Evolutionary conservation across 176 grass and related monocot species (phyloP).

Genomic region (Hordeum marinum): DNA sequence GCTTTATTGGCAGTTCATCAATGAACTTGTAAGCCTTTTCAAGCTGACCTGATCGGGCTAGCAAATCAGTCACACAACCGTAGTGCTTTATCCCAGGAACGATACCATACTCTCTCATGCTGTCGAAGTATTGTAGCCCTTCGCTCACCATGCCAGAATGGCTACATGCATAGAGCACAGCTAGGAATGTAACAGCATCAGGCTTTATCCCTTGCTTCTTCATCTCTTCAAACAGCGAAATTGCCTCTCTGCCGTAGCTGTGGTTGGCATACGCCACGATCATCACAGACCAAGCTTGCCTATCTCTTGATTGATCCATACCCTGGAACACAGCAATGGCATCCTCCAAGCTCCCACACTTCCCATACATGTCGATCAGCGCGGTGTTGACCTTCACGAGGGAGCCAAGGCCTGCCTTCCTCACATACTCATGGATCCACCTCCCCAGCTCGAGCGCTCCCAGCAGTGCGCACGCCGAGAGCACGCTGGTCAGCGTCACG

Average conservation of each 20-base stretch:
- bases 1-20: constrained; percentile 49
- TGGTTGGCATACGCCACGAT: constrained; percentile 58
- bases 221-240: constrained; percentile 61
- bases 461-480: constrained; percentile 42
- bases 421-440: constrained; percentile 65
- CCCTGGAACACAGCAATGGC: constrained; percentile 49
- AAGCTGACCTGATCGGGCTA: constrained; percentile 61
- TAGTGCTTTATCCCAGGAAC: constrained; percentile 66
- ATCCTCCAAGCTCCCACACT: constrained; percentile 75
- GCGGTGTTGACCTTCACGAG: constrained; percentile 61
- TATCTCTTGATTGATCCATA: constrained; percentile 55
- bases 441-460: constrained; percentile 57
- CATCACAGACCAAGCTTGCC: constrained; percentile 74
- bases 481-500: constrained; percentile 50
- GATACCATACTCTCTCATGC: constrained; percentile 48
- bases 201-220: constrained; percentile 54
- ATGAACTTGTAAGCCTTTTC: constrained; percentile 61
- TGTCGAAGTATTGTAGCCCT: constrained; percentile 58
- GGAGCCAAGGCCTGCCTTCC: constrained; percentile 46
- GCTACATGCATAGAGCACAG: constrained; percentile 65
- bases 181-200: constrained; percentile 55
- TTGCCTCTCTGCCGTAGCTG: constrained; percentile 45
- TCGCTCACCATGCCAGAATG: constrained; percentile 62
- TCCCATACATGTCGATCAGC: constrained; percentile 75
- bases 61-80: constrained; percentile 66